phyloP scores from a whole-genome alignment of 441 rosid genomes.

The Pelargonium citronellum region DNA sequence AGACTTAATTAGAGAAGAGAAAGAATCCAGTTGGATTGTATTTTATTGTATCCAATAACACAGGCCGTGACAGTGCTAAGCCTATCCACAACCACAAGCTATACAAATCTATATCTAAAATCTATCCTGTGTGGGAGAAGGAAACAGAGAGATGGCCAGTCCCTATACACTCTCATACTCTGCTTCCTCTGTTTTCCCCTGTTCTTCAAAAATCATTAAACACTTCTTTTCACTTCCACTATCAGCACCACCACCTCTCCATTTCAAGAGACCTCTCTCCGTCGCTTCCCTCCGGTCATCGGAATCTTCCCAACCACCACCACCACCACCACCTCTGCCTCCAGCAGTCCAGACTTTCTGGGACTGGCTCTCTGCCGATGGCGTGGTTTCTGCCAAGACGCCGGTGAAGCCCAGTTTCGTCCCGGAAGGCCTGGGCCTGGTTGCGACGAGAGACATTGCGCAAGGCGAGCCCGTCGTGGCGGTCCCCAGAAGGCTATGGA shows the following conservation, averaged over 20 bases:
- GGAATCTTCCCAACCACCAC: neutral
- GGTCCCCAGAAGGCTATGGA: constrained; percentile 83
- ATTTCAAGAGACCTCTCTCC: constrained; percentile 22
- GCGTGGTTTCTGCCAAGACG: constrained; percentile 57
- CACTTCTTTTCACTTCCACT: constrained; percentile 23
- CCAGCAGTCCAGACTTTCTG: constrained; percentile 53
- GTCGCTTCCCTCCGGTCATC: constrained; percentile 22
- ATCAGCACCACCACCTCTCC: neutral
- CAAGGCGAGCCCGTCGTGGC: constrained; percentile 82
- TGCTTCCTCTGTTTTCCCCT: constrained; percentile 25
- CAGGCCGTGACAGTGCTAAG: too few species aligned
- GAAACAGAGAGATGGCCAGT: constrained; percentile 24
- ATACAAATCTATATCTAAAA: neutral
- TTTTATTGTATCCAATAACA: too few species aligned
- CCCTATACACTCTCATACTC: constrained; percentile 7
- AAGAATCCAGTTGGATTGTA: too few species aligned
- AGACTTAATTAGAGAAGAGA: too few species aligned
- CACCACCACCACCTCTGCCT: constrained; percentile 21
- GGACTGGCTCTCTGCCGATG: constrained; percentile 70
- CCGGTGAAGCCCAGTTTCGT: constrained; percentile 53
- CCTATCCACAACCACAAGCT: constrained; percentile 4
- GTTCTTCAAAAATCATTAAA: constrained; percentile 26
- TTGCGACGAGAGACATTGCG: constrained; percentile 63
- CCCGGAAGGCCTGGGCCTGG: constrained; percentile 71
- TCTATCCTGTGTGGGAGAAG: constrained; percentile 5